These are phyloP conservation scores for Pichia sp. DNA, from an alignment of 1,139 yeast species.

Conservation along the genomic window DNA sequence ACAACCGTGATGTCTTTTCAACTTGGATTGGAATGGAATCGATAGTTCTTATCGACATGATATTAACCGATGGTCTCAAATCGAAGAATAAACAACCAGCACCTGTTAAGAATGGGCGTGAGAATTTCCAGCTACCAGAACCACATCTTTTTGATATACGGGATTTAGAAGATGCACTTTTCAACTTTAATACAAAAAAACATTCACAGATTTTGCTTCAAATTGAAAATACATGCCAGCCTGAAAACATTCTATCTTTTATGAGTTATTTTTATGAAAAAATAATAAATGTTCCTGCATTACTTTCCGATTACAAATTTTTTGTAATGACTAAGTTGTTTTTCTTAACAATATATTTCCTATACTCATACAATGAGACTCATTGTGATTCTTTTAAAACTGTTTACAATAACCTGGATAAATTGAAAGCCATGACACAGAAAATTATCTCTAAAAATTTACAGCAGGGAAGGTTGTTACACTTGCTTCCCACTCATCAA, in stretches of 20 bases:
- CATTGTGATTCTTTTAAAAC: not conserved
- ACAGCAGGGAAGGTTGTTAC: slow-evolving; percentile 7
- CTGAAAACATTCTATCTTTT: slow-evolving; percentile 6
- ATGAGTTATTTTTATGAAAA: slow-evolving; percentile 12
- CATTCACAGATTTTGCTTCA: not conserved
- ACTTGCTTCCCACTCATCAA: slow-evolving; percentile 8
- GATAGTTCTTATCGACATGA: slow-evolving; percentile 4
- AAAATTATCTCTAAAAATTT: slow-evolving; percentile 6
- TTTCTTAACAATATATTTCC: slow-evolving; percentile 12
- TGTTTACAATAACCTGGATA: slow-evolving; percentile 4
- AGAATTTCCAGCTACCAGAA: not conserved
- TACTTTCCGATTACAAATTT: slow-evolving; percentile 13
- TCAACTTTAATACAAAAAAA: not conserved
- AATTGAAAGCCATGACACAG: slow-evolving; percentile 6
- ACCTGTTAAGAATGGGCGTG: not conserved
- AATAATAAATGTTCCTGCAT: slow-evolving; percentile 7
- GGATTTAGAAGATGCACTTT: slow-evolving; percentile 5
- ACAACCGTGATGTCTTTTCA: slow-evolving; percentile 12
- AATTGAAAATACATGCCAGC: not conserved
- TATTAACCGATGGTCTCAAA: not conserved
- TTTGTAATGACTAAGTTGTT: slow-evolving; percentile 14
- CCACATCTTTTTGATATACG: slow-evolving; percentile 1
- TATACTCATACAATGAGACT: slow-evolving; percentile 10
- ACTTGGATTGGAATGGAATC: slow-evolving; percentile 12
- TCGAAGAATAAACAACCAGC: not conserved